A percentile compares a stretch with the other conserved stretches of the same genome.
Evolutionary conservation across 1,284 basidiomycete species (phyloP).

Genomic region (Puccinia polysora): DNA sequence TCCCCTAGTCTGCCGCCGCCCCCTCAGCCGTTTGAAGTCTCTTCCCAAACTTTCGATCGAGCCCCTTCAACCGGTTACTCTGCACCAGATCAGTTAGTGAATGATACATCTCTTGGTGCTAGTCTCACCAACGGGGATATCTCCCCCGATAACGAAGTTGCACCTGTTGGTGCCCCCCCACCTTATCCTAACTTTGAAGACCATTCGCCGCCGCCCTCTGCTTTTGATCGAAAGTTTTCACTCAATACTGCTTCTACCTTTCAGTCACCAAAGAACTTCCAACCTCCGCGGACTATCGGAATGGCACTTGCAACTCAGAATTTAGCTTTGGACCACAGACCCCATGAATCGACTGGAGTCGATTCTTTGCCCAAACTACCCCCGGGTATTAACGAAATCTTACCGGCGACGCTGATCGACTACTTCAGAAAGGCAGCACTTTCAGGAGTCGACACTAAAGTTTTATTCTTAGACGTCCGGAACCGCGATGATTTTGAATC

Average conservation of each 20-base stretch:
- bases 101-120: slow-evolving; percentile 32
- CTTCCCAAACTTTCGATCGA: background rate
- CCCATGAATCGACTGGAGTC: background rate
- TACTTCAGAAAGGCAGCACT: slow-evolving; percentile 31
- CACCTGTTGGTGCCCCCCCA: slow-evolving; percentile 20
- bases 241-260: slow-evolving; percentile 26
- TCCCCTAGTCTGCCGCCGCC: slow-evolving; percentile 18
- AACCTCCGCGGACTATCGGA: background rate
- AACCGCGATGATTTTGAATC: slow-evolving; percentile 68
- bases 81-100: slow-evolving; percentile 6
- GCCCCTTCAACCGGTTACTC: background rate
- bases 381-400: slow-evolving; percentile 24
- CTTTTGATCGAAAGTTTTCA: background rate
- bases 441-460: slow-evolving; percentile 53
- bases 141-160: background rate
- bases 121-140: slow-evolving; percentile 1
- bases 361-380: slow-evolving; percentile 9
- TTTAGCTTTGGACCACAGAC: background rate
- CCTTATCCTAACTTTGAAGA: slow-evolving; percentile 36
- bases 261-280: background rate
- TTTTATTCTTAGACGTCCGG: slow-evolving; percentile 78
- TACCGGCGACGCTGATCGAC: slow-evolving; percentile 34
- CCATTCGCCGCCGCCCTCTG: background rate
- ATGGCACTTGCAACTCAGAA: slow-evolving; percentile 13
- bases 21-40: slow-evolving; percentile 33